Evolutionary conservation across 148 eudicot species (phyloP).

Genomic region (Rhododendron henanense): DNA sequence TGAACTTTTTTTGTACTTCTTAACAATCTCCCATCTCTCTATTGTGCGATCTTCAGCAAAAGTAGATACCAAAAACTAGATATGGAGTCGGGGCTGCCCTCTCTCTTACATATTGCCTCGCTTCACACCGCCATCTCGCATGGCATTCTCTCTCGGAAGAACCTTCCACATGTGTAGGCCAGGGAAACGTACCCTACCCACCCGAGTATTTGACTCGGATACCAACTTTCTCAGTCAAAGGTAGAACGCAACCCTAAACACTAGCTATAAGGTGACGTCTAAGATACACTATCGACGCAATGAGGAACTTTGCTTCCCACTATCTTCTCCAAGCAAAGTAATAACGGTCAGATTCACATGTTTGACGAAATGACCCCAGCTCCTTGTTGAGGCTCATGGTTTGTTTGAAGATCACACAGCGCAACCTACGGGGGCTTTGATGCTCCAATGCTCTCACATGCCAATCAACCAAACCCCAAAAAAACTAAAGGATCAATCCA

Average conservation of each 20-base stretch:
- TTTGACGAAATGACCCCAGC: background rate
- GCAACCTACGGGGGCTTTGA: background rate
- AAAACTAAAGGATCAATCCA: background rate
- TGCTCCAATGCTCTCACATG: background rate
- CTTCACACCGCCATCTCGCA: background rate
- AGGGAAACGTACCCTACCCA: background rate
- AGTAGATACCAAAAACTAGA: background rate
- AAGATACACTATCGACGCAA: background rate
- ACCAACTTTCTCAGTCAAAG: background rate
- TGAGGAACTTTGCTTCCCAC: background rate
- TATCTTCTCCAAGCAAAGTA: background rate
- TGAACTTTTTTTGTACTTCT: background rate
- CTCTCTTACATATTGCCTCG: background rate
- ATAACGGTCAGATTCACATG: background rate
- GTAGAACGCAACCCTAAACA: background rate
- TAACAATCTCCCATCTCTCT: slow-evolving; percentile 1
- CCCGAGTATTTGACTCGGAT: background rate
- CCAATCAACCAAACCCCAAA: background rate
- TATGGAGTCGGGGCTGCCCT: background rate
- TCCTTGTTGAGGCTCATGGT: background rate
- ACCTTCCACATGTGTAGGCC: background rate
- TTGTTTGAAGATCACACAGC: background rate
- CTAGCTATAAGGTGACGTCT: background rate
- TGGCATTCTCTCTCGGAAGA: background rate
- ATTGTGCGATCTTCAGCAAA: background rate